Conservation (phyloP, 768 basidiomycete genomes). For the Termitomyces sp. region DNA sequence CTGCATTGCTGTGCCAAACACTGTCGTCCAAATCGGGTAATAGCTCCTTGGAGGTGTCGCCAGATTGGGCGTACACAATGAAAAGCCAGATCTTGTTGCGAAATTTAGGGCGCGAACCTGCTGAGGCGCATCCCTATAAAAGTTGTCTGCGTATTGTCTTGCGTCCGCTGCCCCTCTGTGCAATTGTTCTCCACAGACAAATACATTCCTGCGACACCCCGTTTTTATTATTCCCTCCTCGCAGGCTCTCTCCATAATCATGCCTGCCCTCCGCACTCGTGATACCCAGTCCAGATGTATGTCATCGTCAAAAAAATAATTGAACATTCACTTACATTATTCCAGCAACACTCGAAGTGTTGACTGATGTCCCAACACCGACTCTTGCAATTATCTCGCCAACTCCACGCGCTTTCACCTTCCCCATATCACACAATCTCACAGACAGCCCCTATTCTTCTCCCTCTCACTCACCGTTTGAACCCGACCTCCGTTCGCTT, state of each 20-base stretch:
- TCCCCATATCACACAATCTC: constrained; percentile 59
- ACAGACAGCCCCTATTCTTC: constrained; percentile 69
- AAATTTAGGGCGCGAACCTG: too few species aligned
- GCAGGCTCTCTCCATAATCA: too few species aligned
- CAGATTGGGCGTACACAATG: constrained; percentile 31
- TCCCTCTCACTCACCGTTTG: constrained; percentile 68
- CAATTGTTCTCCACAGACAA: constrained; percentile 62
- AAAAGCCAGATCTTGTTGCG: too few species aligned
- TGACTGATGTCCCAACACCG: constrained; percentile 57
- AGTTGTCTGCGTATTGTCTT: constrained; percentile 52
- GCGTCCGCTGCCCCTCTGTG: constrained; percentile 56
- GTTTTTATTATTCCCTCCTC: constrained; percentile 39
- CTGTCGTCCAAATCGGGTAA: constrained; percentile 34
- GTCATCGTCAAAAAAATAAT: constrained; percentile 16
- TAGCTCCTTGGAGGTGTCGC: constrained; percentile 26
- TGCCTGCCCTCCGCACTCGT: constrained; percentile 80
- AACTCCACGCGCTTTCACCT: constrained; percentile 69
- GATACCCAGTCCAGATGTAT: constrained; percentile 57
- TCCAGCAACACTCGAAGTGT: constrained; percentile 67
- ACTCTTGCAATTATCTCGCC: constrained; percentile 62
- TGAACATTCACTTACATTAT: constrained; percentile 9
- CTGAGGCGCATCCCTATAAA: constrained; percentile 35
- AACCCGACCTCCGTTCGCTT: constrained; percentile 63
- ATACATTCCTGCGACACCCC: constrained; percentile 48
- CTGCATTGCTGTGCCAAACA: constrained; percentile 39